Evolutionary conservation across 805 yeast species (phyloP).

Genomic region (Henningerozyma blattae): DNA sequence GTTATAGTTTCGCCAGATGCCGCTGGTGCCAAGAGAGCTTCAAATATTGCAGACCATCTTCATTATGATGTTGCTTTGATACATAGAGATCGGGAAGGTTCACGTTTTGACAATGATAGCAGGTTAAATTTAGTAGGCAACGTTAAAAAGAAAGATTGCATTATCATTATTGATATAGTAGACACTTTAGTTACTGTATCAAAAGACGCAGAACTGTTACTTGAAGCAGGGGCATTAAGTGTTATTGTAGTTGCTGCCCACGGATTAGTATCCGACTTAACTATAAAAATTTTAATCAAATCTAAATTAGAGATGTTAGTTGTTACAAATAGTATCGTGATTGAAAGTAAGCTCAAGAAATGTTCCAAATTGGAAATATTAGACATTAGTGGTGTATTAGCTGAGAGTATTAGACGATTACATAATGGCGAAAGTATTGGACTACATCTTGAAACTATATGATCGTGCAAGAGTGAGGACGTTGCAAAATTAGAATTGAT

Average conservation of each 20-base stretch:
- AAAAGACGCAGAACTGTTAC: constrained; percentile 66
- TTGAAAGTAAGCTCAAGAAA: constrained; percentile 42
- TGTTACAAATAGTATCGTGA: constrained; percentile 57
- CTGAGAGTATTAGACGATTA: constrained; percentile 87
- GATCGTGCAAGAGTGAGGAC: too few species aligned
- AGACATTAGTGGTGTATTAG: constrained; percentile 77
- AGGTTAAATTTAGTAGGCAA: constrained; percentile 82
- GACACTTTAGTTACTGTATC: constrained; percentile 81
- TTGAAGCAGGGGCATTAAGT: constrained; percentile 55
- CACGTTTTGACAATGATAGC: constrained; percentile 70
- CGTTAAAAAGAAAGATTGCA: constrained; percentile 61
- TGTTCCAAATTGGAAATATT: constrained; percentile 58
- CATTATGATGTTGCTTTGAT: constrained; percentile 75
- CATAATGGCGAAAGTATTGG: constrained; percentile 92
- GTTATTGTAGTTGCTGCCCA: constrained; percentile 79
- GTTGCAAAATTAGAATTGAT: too few species aligned
- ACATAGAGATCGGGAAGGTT: constrained; percentile 60
- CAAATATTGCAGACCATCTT: constrained; percentile 65
- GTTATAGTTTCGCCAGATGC: constrained; percentile 80
- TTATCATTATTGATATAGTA: constrained; percentile 81
- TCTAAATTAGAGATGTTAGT: constrained; percentile 61
- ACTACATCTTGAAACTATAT: too few species aligned
- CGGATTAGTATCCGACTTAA: constrained; percentile 70
- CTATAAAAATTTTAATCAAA: constrained; percentile 56
- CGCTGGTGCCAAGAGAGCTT: constrained; percentile 87